These are phyloP conservation scores for Annulohypoxylon moriforme DNA, from an alignment of 495 filamentous ascomycete species.

Conservation along the genomic window DNA sequence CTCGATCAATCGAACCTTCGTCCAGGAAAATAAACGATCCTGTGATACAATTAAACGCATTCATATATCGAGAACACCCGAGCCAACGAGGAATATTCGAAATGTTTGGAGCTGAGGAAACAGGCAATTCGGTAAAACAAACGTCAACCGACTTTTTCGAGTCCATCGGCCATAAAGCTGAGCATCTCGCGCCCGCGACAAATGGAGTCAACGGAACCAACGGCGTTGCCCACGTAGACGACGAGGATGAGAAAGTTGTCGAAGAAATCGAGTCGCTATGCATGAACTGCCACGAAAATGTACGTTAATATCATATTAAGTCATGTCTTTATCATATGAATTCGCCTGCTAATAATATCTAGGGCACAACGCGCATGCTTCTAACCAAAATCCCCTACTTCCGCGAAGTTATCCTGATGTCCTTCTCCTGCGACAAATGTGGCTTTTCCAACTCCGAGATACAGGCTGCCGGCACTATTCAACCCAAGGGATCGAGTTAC, in stretches of 20 bases:
- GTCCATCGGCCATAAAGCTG: constrained; percentile 65
- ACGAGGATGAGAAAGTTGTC: constrained; percentile 68
- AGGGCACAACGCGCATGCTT: constrained; percentile 88
- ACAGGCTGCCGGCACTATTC: constrained; percentile 88
- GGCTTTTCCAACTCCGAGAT: constrained; percentile 89
- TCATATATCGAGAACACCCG: neutral
- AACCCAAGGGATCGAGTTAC: constrained; percentile 86
- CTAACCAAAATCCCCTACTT: constrained; percentile 95
- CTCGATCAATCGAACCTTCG: neutral
- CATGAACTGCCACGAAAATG: constrained; percentile 79
- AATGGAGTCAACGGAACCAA: constrained; percentile 47
- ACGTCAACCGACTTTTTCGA: constrained; percentile 60
- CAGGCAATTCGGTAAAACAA: constrained; percentile 25
- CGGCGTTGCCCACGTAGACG: constrained; percentile 43
- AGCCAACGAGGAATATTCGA: neutral
- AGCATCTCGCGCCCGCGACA: constrained; percentile 53
- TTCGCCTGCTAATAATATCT: constrained; percentile 15
- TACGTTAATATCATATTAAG: constrained; percentile 54
- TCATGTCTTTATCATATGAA: neutral
- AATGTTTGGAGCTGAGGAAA: constrained; percentile 30
- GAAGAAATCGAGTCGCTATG: constrained; percentile 68
- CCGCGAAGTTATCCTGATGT: constrained; percentile 96
- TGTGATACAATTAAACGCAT: neutral
- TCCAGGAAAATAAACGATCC: neutral
- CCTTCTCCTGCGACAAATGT: constrained; percentile 92